A percentile compares a stretch with the other conserved stretches of the same genome.
phyloP scores from a whole-genome alignment of 148 eudicot species.

The Vaccinium vitisidaea region DNA sequence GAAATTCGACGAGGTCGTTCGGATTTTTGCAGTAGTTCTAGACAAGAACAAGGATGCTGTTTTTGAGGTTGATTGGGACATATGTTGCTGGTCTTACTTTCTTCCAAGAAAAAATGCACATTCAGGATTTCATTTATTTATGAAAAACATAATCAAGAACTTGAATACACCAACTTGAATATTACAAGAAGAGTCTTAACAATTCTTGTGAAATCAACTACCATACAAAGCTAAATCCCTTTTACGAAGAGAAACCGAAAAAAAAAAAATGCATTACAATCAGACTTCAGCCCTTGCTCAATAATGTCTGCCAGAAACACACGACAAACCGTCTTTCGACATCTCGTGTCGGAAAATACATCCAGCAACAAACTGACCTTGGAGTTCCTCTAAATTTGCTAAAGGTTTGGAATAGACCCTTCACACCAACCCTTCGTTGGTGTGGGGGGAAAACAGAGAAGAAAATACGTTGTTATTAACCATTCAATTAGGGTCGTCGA shows the following conservation, averaged over 20 bases:
- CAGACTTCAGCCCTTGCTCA: neutral
- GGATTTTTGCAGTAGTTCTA: too few species aligned
- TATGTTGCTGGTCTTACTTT: neutral
- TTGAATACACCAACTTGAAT: neutral
- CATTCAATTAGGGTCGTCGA: neutral
- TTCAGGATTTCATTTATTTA: neutral
- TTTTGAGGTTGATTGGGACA: neutral
- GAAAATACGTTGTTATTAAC: neutral
- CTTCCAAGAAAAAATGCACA: neutral
- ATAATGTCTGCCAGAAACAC: neutral
- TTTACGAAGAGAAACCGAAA: neutral
- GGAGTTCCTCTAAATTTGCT: neutral
- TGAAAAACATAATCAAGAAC: neutral
- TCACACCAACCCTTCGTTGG: conserved; percentile 8
- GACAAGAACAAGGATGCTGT: too few species aligned
- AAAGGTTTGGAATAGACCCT: neutral
- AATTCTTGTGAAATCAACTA: neutral
- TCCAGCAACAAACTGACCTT: neutral
- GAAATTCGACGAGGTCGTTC: neutral
- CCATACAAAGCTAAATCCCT: neutral
- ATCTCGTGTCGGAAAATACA: neutral
- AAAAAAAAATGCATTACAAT: neutral
- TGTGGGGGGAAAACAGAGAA: neutral
- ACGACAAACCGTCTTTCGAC: neutral
- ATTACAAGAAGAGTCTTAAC: neutral